A percentile compares a stretch with the other conserved stretches of the same genome.
These are phyloP conservation scores for Mortierella sp. DNA, from an alignment of 371 early-diverging fungal species.

Conservation along the genomic window DNA sequence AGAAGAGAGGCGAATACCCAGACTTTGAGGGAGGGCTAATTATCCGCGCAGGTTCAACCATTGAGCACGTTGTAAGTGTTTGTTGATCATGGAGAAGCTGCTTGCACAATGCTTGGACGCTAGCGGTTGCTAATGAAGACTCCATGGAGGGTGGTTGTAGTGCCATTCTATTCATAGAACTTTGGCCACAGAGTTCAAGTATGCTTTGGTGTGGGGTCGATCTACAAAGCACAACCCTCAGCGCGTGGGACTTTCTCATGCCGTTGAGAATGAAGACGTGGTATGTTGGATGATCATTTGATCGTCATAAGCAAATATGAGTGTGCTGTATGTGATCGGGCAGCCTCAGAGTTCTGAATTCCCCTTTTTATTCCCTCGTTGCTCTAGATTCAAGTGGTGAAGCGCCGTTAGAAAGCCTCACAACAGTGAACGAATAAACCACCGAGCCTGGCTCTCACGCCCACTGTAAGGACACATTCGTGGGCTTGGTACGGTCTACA, in stretches of 20 bases:
- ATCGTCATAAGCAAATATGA: not conserved
- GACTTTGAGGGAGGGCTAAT: slow-evolving; percentile 98
- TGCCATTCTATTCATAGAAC: slow-evolving; percentile 97
- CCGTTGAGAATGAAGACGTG: slow-evolving; percentile 97
- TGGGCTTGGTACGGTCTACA: no score
- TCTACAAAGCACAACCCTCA: slow-evolving; percentile 97
- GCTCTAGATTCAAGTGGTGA: slow-evolving; percentile 38
- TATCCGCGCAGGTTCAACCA: slow-evolving; percentile 85
- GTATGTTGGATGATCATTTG: slow-evolving; percentile 61
- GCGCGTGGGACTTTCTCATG: slow-evolving; percentile 94
- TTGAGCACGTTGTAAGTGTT: slow-evolving; percentile 85
- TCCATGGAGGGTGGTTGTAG: slow-evolving; percentile 13
- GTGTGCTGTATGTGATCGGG: not conserved
- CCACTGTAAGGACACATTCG: no score
- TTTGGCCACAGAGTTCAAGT: slow-evolving; percentile 93
- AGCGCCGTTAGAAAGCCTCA: slow-evolving; percentile 22
- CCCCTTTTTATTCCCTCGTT: slow-evolving; percentile 1
- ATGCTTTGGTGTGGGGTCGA: slow-evolving; percentile 94
- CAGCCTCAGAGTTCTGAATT: not conserved
- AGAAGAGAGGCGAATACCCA: slow-evolving; percentile 95
- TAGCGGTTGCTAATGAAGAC: no score
- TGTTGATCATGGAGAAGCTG: no score
- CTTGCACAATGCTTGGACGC: no score
- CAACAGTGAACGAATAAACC: not conserved
- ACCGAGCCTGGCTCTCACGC: no score